Base-by-base conservation (phyloP, 208 protist genomes). In the Acanthamoeba healyi region DNA sequence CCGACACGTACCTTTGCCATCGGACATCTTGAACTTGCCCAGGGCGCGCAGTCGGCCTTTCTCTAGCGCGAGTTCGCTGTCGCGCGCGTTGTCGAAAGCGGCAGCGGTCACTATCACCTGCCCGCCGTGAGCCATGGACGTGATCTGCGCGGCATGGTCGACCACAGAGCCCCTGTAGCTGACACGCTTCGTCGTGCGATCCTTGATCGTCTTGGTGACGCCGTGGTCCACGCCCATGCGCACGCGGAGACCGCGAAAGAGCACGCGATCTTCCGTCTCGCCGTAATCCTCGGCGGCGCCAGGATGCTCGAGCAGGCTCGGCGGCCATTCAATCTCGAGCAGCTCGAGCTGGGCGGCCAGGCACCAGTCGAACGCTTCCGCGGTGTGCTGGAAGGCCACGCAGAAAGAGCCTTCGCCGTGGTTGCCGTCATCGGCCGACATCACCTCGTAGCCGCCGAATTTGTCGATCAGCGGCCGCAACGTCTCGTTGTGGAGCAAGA, bases 231-330 rank as follows among this genome's bases (percentile, higher is more conserved):
- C 12, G 42, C 87, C 87, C 87, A 92, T 92, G 15, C 87, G 34
- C 61, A 92, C 87, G 65, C 87, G 87, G 6, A 79, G 87, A 12
- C 87, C 87, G 10, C 61, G 14, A 61, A 92, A 92, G 9, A 92
- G 26, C 14, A 79, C n/a, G 5, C 56, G 19, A 32, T 90, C 54
- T 7, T 67, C 82, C 42, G 42, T 34, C 14, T 84, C 44, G 17
- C 34, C 74, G 19, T 7, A n/a, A 22, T 84, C 82, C 82, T 90
- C 82, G 19, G 6, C 82, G 26, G 82, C 82, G 38, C 17, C 26
- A 1, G 87, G 87, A 24, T 92, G 87, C 44, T 92, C 63, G 26
- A 79, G 56, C 29, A 90, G 82, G 3, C 36, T 5, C 82, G 10
- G 7, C 0, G 87, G 87, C 87, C 87, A 92, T 15, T 92, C 24